Percentiles rank a stretch among this genome's conserved stretches.
phyloP scores from a whole-genome alignment of 352 stramenopile species.

The Aphanomyces astaci region DNA sequence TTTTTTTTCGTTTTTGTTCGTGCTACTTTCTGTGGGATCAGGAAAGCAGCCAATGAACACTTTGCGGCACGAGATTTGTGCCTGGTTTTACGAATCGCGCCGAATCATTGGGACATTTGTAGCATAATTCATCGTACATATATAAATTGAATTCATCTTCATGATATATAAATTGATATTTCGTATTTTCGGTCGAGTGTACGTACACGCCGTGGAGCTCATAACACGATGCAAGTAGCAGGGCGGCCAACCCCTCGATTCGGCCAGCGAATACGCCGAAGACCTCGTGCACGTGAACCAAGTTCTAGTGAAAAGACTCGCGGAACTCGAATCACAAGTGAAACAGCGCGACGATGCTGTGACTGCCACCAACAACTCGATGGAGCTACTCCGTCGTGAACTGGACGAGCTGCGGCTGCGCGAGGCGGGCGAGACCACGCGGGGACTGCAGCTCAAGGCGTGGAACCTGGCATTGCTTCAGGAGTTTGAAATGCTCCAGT shows the following conservation, averaged over 20 bases:
- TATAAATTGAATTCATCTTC: too few species aligned
- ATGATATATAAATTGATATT: too few species aligned
- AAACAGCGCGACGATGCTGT: constrained; percentile 1
- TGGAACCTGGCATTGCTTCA: constrained; percentile 17
- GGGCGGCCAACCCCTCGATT: not conserved
- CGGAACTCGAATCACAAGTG: not conserved
- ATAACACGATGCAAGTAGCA: too few species aligned
- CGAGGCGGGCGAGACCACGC: constrained; percentile 16
- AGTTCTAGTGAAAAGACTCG: not conserved
- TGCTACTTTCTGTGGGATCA: too few species aligned
- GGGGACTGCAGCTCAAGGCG: constrained; percentile 2
- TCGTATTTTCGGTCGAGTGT: too few species aligned
- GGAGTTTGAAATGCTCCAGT: constrained; percentile 18
- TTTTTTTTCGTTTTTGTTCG: too few species aligned
- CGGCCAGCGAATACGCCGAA: constrained; percentile 20
- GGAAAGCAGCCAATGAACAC: too few species aligned
- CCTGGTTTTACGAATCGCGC: too few species aligned
- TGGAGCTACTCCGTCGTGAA: not conserved
- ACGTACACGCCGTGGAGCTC: too few species aligned
- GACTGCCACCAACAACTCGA: not conserved
- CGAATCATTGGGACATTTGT: too few species aligned
- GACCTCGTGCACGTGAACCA: not conserved
- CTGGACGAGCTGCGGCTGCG: constrained; percentile 13
- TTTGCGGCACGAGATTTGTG: too few species aligned
- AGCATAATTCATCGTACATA: too few species aligned